These are phyloP conservation scores for Ammopiptanthus mongolicus DNA, from an alignment of 306 rosid genomes.

Conservation along the genomic window DNA sequence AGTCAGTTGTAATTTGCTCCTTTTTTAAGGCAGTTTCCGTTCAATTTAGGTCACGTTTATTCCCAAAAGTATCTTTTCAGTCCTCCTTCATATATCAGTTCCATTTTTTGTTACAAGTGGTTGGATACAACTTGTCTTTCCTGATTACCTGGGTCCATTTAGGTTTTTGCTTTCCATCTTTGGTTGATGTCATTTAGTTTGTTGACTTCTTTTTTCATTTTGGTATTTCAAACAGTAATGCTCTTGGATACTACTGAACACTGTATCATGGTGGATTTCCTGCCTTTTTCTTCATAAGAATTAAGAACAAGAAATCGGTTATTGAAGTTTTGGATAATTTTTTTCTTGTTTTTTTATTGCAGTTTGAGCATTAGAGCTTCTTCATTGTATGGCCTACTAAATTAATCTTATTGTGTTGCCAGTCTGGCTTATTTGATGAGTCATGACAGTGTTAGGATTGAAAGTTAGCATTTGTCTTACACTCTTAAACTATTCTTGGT, in stretches of 20 bases:
- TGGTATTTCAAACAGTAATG: background rate
- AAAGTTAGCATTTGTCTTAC: background rate
- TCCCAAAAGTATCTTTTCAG: constrained; percentile 5
- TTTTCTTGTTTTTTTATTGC: background rate
- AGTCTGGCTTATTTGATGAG: background rate
- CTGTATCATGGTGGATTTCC: background rate
- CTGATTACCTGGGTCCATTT: background rate
- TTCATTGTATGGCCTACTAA: background rate
- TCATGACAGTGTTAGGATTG: background rate
- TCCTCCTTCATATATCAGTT: constrained; percentile 1
- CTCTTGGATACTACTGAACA: background rate
- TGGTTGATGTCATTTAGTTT: background rate
- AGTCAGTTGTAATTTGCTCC: constrained; percentile 19
- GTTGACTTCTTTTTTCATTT: background rate
- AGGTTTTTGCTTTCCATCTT: background rate
- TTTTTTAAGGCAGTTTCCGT: background rate
- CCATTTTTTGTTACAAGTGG: background rate
- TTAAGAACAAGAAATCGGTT: background rate
- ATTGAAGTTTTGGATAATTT: background rate
- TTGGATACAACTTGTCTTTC: constrained; percentile 8
- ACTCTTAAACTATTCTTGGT: background rate
- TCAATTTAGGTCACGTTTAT: constrained; percentile 6
- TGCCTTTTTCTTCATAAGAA: background rate
- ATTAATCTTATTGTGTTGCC: background rate
- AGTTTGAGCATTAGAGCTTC: background rate